phyloP scores from a whole-genome alignment of 1,139 yeast genomes.

The Yamadazyma diddensiae region DNA sequence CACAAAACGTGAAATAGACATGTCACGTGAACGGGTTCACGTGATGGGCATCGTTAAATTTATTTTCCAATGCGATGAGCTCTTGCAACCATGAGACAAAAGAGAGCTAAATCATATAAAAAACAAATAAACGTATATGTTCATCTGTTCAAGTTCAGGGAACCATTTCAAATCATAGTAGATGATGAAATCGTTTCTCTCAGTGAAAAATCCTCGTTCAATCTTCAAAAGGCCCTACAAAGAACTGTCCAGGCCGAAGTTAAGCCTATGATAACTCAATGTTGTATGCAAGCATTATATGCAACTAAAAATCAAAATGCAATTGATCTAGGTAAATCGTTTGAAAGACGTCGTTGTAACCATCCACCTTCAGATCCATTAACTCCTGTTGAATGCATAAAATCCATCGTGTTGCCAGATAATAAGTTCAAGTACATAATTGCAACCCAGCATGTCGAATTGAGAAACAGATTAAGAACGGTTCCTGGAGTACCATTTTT shows the following conservation, averaged over 20 bases:
- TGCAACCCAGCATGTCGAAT: slow-evolving; percentile 73
- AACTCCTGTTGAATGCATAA: slow-evolving; percentile 73
- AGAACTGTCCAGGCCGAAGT: slow-evolving; percentile 83
- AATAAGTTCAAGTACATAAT: slow-evolving; percentile 90
- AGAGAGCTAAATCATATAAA: slow-evolving; percentile 90
- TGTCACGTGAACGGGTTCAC: too few relatives aligned
- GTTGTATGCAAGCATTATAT: slow-evolving; percentile 87
- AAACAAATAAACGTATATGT: slow-evolving; percentile 85
- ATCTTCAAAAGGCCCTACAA: slow-evolving; percentile 70
- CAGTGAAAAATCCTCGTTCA: slow-evolving; percentile 65
- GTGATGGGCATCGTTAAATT: background rate
- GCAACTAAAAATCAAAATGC: slow-evolving; percentile 67
- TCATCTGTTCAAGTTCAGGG: slow-evolving; percentile 86
- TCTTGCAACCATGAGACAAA: slow-evolving; percentile 70
- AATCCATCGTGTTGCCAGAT: slow-evolving; percentile 62
- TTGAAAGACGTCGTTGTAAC: slow-evolving; percentile 70
- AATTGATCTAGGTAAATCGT: slow-evolving; percentile 72
- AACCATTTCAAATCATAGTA: slow-evolving; percentile 85
- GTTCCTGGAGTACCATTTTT: slow-evolving; percentile 90
- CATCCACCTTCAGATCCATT: slow-evolving; percentile 61
- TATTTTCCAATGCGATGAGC: background rate
- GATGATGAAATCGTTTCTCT: slow-evolving; percentile 76
- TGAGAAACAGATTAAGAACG: slow-evolving; percentile 64
- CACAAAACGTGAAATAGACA: too few relatives aligned
- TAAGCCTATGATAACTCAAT: slow-evolving; percentile 95